Conservation (phyloP, 208 protist species). For the Tritrichomonas musculus region DNA sequence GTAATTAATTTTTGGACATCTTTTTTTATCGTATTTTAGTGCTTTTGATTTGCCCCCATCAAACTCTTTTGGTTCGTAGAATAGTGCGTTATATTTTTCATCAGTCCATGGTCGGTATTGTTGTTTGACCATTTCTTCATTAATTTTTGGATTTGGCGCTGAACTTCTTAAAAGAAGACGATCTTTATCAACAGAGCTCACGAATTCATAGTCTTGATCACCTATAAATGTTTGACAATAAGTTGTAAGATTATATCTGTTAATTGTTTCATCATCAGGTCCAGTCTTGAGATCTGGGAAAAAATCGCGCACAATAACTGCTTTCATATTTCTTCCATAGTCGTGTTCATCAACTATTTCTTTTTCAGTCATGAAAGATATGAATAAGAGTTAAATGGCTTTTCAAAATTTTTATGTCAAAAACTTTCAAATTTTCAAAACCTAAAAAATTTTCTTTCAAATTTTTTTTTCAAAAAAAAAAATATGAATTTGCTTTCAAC, state of each 20-base stretch:
- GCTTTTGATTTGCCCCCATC: background rate
- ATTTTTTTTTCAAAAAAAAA: no score
- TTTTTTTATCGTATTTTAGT: background rate
- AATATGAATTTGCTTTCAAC: no score
- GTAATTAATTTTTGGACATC: background rate
- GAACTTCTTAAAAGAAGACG: background rate
- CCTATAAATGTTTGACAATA: background rate
- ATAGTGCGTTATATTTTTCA: background rate
- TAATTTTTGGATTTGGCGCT: background rate
- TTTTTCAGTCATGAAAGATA: conserved; percentile 28
- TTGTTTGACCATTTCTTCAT: background rate
- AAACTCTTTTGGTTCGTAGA: background rate
- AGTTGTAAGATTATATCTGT: background rate
- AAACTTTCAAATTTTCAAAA: no score
- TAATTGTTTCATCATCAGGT: background rate
- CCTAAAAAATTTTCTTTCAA: no score
- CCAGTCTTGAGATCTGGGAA: background rate
- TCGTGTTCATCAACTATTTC: background rate
- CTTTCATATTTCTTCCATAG: background rate
- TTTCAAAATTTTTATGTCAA: no score
- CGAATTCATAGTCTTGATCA: background rate
- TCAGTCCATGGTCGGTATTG: background rate
- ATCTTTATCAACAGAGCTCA: background rate
- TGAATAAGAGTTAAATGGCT: no score
- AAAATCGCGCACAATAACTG: background rate